Base-by-base conservation (phyloP, 2,329 filamentous ascomycete genomes). In the Calonectria leucothoes region DNA sequence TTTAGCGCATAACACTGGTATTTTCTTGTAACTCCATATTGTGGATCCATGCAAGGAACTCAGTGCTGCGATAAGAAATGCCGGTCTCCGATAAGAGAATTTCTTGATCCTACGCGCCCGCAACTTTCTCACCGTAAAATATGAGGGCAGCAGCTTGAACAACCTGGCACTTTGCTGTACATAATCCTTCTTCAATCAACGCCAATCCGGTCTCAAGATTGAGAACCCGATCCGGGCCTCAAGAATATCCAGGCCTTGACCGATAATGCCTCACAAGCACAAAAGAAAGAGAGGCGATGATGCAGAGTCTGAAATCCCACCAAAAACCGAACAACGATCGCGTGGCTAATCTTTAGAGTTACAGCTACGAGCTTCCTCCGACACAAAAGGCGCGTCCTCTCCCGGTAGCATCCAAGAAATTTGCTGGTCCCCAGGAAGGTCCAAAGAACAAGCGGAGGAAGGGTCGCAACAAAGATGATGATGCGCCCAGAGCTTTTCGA, bases 401-500 rank as follows among this genome's bases (percentile, higher is more conserved):
- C n/a, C 88, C 89, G 0, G 87, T 88, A 11, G 85, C 83, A 37
- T 82, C 82, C 66, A 75, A 75, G 64, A 80, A 71, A 70, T 81
- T 69, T 79, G 78, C 84, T 33, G 80, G 83, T 75, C 76, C 68
- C 35, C 74, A 76, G 57, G 77, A 73, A 31, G 35, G 33, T 35
- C 45, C 82, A 1, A 86, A 81, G 77, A 70, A 83, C 77, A 80
- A 91, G 86, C 80, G 82, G 75, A 82, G 71, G 64, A 89, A 89
- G 78, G 86, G 85, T 14, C 88, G 85, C 82, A 85, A 72, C 65
- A 84, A 83, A 35, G 87, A 90, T 48, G 93, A 98, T 82, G 97
- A 98, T 85, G 96, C 94, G 1, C 97, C 97, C 0, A 94, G 95
- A 77, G 95, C 94, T 1, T 99, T 99, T 84, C 91, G 91, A 74